A percentile compares a stretch with the other conserved stretches of the same genome.
Evolutionary conservation across 2,329 filamentous ascomycete genomes (phyloP).

Genomic region (Arthrobotrys sinensis): DNA sequence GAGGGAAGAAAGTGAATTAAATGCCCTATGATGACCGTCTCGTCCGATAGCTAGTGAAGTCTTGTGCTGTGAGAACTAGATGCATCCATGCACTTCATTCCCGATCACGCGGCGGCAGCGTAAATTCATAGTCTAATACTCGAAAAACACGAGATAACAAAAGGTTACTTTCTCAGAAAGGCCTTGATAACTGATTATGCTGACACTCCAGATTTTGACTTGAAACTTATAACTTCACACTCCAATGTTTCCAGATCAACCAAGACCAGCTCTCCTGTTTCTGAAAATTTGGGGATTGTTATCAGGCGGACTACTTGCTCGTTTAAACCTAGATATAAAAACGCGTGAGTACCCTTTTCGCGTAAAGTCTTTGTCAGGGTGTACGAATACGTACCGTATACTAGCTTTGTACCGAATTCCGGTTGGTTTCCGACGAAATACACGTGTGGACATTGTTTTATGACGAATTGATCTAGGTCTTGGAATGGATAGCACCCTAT

Average conservation of each 20-base stretch:
- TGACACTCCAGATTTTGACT: conserved; percentile 27
- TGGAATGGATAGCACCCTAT: conserved; percentile 96
- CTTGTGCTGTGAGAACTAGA: too few species aligned
- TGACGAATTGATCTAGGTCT: conserved; percentile 89
- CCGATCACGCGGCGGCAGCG: too few species aligned
- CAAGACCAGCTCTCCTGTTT: conserved; percentile 84
- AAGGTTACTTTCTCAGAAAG: not conserved
- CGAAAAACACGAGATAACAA: not conserved
- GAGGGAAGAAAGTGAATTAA: not conserved
- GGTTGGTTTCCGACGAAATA: conserved; percentile 92
- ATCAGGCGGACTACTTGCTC: conserved; percentile 83
- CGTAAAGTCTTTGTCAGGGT: not conserved
- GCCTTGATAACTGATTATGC: not conserved
- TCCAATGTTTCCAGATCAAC: conserved; percentile 89
- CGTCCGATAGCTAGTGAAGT: too few species aligned
- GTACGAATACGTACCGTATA: conserved; percentile 70
- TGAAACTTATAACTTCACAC: conserved; percentile 76
- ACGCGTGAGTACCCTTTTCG: not conserved
- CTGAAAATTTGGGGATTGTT: conserved; percentile 84
- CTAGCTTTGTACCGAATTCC: conserved; percentile 79
- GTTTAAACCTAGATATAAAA: conserved; percentile 69
- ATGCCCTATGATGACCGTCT: too few species aligned
- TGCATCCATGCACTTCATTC: too few species aligned
- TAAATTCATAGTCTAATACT: not conserved
- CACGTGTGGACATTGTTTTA: conserved; percentile 85